Evolutionary conservation across 768 basidiomycete genomes (phyloP), one percentile per base, ranked within the genome.

Genomic region (Mycena crocata): DNA sequence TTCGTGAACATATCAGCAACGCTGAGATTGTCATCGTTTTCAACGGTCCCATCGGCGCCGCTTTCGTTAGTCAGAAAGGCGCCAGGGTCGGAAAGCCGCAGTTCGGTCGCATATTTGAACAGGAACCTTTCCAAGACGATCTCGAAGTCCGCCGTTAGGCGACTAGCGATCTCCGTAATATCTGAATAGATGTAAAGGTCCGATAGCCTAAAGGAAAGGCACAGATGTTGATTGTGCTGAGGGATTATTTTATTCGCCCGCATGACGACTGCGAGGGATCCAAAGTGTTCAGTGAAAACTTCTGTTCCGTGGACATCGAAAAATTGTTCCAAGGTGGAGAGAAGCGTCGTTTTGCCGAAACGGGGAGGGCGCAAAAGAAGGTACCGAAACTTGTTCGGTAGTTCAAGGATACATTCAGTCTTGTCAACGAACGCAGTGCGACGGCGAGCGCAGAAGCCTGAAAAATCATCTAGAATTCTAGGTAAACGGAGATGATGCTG

Each of bases 331-430:
- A 63, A 28, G 7, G 44, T 63, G 15, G 52, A 55, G 23, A 63
- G 42, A 39, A 63, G 48, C 17, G 51, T n/a, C 8, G 52, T 63
- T 13, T 63, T 63, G 15, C 62, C 62, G 14, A 63, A 63, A 12
- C 51, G 30, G 7, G 62, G 62, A 15, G 62, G 62, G 1, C 62
- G 62, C 23, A 63, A 21, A 19, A 63, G 44, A 19, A 63, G 31
- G 26, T 19, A 46, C 0, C 45, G 52, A 30, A 35, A 55, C 13
- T 34, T 35, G 3, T 55, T 26, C 17, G 62, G 34, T 23, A 63
- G 19, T n/a, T 49, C 17, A 17, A 28, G 24, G 34, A 54, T 35
- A 28, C 9, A n/a, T 1, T 15, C 44, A 12, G 52, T 55, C 34
- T 63, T 63, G 32, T 63, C 52, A 2, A 56, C 54, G 26, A 42